A percentile compares a stretch with the other conserved stretches of the same genome.
phyloP scores from a whole-genome alignment of 2,329 filamentous ascomycete genomes.

The Xylaria sp. region DNA sequence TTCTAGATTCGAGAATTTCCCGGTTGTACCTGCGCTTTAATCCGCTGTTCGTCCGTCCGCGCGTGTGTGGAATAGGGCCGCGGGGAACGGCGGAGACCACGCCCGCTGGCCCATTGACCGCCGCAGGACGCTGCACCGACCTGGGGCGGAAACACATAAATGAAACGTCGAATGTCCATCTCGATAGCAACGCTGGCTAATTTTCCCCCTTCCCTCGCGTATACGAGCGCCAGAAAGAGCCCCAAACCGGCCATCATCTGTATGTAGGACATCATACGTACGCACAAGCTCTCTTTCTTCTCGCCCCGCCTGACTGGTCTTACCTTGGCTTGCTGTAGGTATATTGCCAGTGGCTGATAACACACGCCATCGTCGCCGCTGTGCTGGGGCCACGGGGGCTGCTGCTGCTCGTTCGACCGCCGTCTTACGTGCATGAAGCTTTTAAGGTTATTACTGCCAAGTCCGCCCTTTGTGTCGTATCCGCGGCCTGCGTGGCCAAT shows the following conservation, averaged over 20 bases:
- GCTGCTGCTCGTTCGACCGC: neutral
- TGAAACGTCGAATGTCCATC: neutral
- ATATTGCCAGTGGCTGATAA: neutral
- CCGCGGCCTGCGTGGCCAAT: constrained; percentile 9
- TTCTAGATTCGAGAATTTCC: neutral
- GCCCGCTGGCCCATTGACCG: constrained; percentile 19
- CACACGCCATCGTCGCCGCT: neutral
- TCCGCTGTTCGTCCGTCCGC: constrained; percentile 14
- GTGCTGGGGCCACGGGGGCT: too few relatives aligned
- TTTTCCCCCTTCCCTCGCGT: neutral
- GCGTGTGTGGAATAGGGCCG: constrained; percentile 18
- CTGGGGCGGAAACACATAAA: neutral
- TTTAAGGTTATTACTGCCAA: constrained; percentile 26
- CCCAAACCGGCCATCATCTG: neutral
- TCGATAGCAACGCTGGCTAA: neutral
- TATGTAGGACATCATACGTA: neutral
- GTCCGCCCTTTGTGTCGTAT: constrained; percentile 8
- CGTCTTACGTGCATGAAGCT: constrained; percentile 26
- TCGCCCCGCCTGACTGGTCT: neutral
- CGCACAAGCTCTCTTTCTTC: neutral
- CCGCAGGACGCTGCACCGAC: neutral
- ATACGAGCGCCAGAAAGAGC: neutral
- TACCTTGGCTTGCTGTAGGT: too few relatives aligned
- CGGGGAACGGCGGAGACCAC: constrained; percentile 27
- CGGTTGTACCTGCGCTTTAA: constrained; percentile 15